Evolutionary conservation across 2,329 filamentous ascomycete genomes (phyloP).

Genomic region (Parascedosporium putredinis): DNA sequence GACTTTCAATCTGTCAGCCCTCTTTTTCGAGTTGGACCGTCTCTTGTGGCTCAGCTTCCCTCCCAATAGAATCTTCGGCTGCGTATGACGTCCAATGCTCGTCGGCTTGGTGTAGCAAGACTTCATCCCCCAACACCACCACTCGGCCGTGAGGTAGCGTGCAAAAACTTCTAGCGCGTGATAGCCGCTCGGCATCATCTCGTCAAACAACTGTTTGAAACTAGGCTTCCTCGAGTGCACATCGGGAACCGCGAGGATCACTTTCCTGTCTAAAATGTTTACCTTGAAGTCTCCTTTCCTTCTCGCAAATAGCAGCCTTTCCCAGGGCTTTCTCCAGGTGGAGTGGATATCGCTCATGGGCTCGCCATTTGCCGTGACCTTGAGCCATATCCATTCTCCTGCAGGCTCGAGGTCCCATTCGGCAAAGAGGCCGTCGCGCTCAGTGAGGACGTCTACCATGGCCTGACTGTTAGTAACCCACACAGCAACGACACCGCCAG

Average conservation of each 20-base stretch:
- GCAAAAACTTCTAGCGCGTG: slow-evolving; percentile 67
- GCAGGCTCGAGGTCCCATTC: slow-evolving; percentile 55
- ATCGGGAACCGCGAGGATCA: slow-evolving; percentile 62
- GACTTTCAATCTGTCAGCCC: slow-evolving; percentile 15
- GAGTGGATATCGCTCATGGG: slow-evolving; percentile 52
- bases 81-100: slow-evolving; percentile 33
- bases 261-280: slow-evolving; percentile 27
- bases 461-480: slow-evolving; percentile 70
- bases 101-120: slow-evolving; percentile 55
- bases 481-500: slow-evolving; percentile 51
- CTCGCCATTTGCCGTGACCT: slow-evolving; percentile 55
- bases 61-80: neutral
- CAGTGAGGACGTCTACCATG: slow-evolving; percentile 42
- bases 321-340: slow-evolving; percentile 65
- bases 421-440: slow-evolving; percentile 48
- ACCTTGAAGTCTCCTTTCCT: slow-evolving; percentile 21
- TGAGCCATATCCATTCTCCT: slow-evolving; percentile 72
- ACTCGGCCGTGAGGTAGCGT: slow-evolving; percentile 60
- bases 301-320: slow-evolving; percentile 56
- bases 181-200: slow-evolving; percentile 40
- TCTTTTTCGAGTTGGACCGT: slow-evolving; percentile 10
- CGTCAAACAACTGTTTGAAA: slow-evolving; percentile 48
- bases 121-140: slow-evolving; percentile 74
- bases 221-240: slow-evolving; percentile 72
- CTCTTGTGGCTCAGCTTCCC: too few relatives aligned